Conservation (phyloP, 2,329 filamentous ascomycete species). For the Aureobasidium leucospermi region DNA sequence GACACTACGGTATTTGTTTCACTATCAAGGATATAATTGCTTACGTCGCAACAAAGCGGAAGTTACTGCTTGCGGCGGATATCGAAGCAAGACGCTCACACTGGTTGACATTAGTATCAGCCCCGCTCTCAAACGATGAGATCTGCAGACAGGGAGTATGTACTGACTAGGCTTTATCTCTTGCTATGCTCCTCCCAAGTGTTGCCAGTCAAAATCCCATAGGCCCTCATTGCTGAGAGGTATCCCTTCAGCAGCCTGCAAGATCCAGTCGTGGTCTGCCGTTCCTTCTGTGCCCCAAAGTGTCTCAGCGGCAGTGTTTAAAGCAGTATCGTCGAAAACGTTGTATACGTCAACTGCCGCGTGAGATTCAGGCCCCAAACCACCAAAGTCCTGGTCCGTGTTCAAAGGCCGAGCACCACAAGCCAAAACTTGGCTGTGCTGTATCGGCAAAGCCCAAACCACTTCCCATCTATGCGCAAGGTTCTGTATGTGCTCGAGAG, state of each 20-base stretch:
- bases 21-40: too few relatives aligned
- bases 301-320: neutral
- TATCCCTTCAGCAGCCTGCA: neutral
- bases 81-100: too few relatives aligned
- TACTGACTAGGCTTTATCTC: neutral
- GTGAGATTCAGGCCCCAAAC: too few relatives aligned
- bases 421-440: neutral
- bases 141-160: too few relatives aligned
- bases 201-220: neutral
- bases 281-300: neutral
- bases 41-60: too few relatives aligned
- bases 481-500: neutral
- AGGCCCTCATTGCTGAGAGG: neutral
- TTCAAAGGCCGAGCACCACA: too few relatives aligned
- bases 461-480: neutral
- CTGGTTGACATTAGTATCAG: too few relatives aligned
- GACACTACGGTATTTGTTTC: too few relatives aligned
- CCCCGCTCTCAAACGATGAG: too few relatives aligned
- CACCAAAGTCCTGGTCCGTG: too few relatives aligned
- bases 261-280: neutral
- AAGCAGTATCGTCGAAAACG: neutral
- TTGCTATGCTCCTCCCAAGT: neutral
- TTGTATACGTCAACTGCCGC: neutral
- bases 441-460: neutral
- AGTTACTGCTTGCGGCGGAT: too few relatives aligned